Evolutionary conservation across 441 rosid species (phyloP).

Genomic region (Macaranga tanarius): DNA sequence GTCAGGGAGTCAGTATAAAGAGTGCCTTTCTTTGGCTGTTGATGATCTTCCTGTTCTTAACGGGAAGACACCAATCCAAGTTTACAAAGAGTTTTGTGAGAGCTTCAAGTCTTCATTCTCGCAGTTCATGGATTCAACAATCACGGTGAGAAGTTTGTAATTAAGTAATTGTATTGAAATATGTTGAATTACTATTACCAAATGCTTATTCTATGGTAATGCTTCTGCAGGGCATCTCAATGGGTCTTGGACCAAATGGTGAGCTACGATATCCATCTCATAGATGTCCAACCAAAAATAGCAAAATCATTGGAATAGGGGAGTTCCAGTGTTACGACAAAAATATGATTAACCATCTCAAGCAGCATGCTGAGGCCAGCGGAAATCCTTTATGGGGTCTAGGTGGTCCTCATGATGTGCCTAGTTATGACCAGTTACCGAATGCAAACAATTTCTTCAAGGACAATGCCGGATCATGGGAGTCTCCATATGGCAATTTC

Average conservation of each 20-base stretch:
- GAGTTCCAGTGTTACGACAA: constrained; percentile 86
- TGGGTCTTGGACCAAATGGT: constrained; percentile 87
- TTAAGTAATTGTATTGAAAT: no score
- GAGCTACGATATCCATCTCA: constrained; percentile 82
- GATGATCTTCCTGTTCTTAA: constrained; percentile 70
- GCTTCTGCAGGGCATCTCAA: constrained; percentile 62
- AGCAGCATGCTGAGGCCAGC: constrained; percentile 57
- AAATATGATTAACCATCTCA: constrained; percentile 71
- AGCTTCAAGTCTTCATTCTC: constrained; percentile 76
- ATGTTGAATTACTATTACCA: not conserved
- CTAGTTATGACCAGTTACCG: constrained; percentile 55
- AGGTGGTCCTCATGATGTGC: constrained; percentile 85
- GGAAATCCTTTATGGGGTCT: constrained; percentile 91
- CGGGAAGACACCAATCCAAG: constrained; percentile 74
- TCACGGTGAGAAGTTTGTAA: constrained; percentile 45
- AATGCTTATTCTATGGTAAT: constrained; percentile 1
- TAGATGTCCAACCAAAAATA: constrained; percentile 25
- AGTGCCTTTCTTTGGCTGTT: constrained; percentile 70
- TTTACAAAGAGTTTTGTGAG: constrained; percentile 64
- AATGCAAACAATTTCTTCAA: constrained; percentile 55
- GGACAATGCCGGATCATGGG: constrained; percentile 82
- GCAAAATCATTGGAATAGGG: constrained; percentile 52
- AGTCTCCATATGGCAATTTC: constrained; percentile 70
- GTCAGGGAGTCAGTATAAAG: constrained; percentile 50
- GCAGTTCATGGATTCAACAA: constrained; percentile 64